phyloP scores from a whole-genome alignment of 1,284 basidiomycete genomes.

The Peniophora sp. region DNA sequence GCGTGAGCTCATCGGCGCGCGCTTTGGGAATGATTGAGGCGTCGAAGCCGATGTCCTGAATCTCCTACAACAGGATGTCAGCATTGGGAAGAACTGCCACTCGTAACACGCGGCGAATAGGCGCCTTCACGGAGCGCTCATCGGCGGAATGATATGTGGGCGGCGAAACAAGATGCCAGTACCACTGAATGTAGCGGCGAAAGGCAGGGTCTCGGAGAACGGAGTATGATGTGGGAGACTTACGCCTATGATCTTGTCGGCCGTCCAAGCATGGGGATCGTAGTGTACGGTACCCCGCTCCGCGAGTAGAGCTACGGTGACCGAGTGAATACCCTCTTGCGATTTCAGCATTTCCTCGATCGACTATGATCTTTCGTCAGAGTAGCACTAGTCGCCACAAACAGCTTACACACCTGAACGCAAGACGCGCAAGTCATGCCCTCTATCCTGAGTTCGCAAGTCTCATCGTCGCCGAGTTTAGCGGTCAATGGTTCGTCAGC shows the following conservation, averaged over 20 bases:
- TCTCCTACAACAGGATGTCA: conserved; percentile 49
- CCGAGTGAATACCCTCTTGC: conserved; percentile 78
- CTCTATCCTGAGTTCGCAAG: conserved; percentile 72
- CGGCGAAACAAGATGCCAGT: neutral
- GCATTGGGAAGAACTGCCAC: conserved; percentile 4
- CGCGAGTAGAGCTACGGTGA: conserved; percentile 91
- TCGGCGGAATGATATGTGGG: too few species aligned
- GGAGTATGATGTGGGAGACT: conserved; percentile 15
- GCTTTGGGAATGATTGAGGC: conserved; percentile 64
- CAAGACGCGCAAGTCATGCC: conserved; percentile 92
- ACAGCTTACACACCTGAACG: conserved; percentile 63
- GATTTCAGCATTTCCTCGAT: conserved; percentile 87
- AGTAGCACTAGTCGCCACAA: neutral
- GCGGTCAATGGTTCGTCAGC: conserved; percentile 28
- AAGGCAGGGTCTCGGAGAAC: neutral
- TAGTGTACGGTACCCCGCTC: conserved; percentile 91
- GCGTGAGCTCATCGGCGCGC: conserved; percentile 57
- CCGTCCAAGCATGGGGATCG: conserved; percentile 75
- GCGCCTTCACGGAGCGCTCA: too few species aligned
- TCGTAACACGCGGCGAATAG: neutral
- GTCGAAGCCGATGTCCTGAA: conserved; percentile 90
- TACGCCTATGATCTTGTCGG: conserved; percentile 73
- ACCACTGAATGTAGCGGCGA: neutral
- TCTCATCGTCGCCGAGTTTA: conserved; percentile 22
- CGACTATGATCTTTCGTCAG: conserved; percentile 37